phyloP scores from a whole-genome alignment of 805 yeast species.

The Blastobotrys peoriensis region DNA sequence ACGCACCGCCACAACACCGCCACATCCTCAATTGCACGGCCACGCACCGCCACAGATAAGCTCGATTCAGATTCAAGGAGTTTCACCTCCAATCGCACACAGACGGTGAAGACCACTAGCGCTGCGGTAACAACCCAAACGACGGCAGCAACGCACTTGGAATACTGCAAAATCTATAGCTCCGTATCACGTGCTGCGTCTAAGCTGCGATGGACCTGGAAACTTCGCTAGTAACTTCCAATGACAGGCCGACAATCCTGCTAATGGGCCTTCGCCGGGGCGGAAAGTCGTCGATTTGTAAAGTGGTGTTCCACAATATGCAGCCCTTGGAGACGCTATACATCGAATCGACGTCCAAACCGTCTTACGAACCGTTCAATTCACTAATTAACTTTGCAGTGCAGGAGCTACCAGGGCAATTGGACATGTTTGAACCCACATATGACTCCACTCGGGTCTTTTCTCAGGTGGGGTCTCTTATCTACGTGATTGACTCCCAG shows the following conservation, averaged over 20 bases:
- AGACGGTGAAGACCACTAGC: too few species aligned
- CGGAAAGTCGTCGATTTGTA: conserved; percentile 93
- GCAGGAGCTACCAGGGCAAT: conserved; percentile 92
- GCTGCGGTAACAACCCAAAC: too few species aligned
- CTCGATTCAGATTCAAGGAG: too few species aligned
- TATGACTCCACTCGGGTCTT: conserved; percentile 64
- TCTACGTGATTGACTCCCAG: conserved; percentile 91
- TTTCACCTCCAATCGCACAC: too few species aligned
- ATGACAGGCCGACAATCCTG: conserved; percentile 58
- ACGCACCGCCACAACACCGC: too few species aligned
- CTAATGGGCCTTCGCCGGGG: conserved; percentile 77
- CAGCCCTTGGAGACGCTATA: conserved; percentile 91
- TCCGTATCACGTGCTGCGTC: too few species aligned
- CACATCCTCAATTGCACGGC: too few species aligned
- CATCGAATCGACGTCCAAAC: conserved; percentile 82
- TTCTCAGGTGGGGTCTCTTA: conserved; percentile 78
- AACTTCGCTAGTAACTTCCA: conserved; percentile 11
- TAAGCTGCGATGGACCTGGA: conserved; percentile 11
- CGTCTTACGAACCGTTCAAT: conserved; percentile 76
- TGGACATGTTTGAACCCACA: conserved; percentile 80
- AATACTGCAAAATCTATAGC: too few species aligned
- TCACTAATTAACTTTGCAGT: conserved; percentile 82
- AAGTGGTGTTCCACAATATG: conserved; percentile 94
- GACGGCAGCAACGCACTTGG: too few species aligned
- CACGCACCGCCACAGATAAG: too few species aligned